These are phyloP conservation scores for Penicillium sp. DNA, from an alignment of 2,329 filamentous ascomycete species.

Conservation along the genomic window DNA sequence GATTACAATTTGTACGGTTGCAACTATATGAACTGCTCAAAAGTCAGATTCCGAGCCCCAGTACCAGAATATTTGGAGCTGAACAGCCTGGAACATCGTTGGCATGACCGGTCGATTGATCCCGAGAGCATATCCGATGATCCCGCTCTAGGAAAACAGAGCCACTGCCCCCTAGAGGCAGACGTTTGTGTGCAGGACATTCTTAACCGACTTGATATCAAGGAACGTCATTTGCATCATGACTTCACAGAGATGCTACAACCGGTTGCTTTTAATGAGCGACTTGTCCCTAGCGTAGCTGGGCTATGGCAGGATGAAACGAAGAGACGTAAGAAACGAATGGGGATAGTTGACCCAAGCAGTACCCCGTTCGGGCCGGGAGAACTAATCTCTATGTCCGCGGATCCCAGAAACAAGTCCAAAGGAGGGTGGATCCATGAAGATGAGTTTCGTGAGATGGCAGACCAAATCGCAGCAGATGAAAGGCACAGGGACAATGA, in stretches of 20 bases:
- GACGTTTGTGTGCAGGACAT: constrained; percentile 90
- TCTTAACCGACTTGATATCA: constrained; percentile 73
- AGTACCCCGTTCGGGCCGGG: constrained; percentile 79
- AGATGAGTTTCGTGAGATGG: constrained; percentile 70
- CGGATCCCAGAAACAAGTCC: constrained; percentile 69
- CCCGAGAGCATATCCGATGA: constrained; percentile 61
- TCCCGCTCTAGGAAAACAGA: constrained; percentile 68
- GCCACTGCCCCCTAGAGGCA: constrained; percentile 85
- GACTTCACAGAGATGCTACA: constrained; percentile 74
- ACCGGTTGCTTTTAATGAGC: constrained; percentile 66
- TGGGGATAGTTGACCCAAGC: constrained; percentile 62
- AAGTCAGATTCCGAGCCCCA: constrained; percentile 70
- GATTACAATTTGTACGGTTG: constrained; percentile 98
- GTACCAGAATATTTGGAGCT: constrained; percentile 68
- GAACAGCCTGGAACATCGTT: constrained; percentile 64
- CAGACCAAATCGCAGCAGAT: constrained; percentile 62
- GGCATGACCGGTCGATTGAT: constrained; percentile 75
- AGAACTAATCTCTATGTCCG: constrained; percentile 83
- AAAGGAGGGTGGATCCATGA: constrained; percentile 92
- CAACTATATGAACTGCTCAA: constrained; percentile 73
- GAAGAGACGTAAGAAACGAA: constrained; percentile 69
- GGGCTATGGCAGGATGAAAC: constrained; percentile 90
- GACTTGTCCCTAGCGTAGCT: constrained; percentile 91
- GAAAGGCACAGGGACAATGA: constrained; percentile 57
- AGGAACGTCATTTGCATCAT: constrained; percentile 77